These are phyloP conservation scores for Cyclotella sp. DNA, from an alignment of 108 stramenopile genomes.

Conservation along the genomic window DNA sequence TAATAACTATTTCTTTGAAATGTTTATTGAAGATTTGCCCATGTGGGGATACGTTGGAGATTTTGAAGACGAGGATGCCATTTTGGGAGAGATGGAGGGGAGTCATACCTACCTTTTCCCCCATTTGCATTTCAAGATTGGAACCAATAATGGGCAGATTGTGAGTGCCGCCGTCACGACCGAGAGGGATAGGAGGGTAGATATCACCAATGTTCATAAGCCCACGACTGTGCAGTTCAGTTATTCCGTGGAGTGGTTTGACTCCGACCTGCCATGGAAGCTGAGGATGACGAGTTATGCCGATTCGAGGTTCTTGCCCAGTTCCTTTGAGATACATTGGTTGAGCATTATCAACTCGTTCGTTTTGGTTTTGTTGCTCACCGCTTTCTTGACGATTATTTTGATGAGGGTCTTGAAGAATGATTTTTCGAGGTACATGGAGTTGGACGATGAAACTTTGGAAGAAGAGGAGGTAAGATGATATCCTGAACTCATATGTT, in stretches of 20 bases:
- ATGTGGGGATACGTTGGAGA: slow-evolving; percentile 98
- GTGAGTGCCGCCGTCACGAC: slow-evolving; percentile 90
- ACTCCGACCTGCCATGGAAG: slow-evolving; percentile 76
- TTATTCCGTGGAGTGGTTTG: slow-evolving; percentile 94
- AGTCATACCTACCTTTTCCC: slow-evolving; percentile 86
- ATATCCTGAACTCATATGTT: neutral
- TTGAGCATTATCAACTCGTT: slow-evolving; percentile 98
- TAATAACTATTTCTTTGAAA: slow-evolving; percentile 97
- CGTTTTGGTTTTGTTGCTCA: slow-evolving; percentile 95
- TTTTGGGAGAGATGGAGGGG: slow-evolving; percentile 78
- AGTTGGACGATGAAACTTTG: slow-evolving; percentile 90
- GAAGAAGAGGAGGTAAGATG: slow-evolving; percentile 93
- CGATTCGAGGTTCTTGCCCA: slow-evolving; percentile 86
- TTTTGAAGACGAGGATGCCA: slow-evolving; percentile 75
- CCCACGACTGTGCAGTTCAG: slow-evolving; percentile 87
- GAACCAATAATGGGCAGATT: slow-evolving; percentile 91
- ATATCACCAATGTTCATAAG: slow-evolving; percentile 85
- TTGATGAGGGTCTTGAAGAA: slow-evolving; percentile 96
- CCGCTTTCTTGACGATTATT: slow-evolving; percentile 96
- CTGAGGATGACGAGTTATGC: slow-evolving; percentile 90
- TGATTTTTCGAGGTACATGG: slow-evolving; percentile 97
- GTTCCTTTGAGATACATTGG: slow-evolving; percentile 96
- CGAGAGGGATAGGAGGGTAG: slow-evolving; percentile 83
- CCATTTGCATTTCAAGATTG: slow-evolving; percentile 91
- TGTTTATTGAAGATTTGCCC: slow-evolving; percentile 98